Evolutionary conservation across 176 grass and related monocot species (phyloP), one percentile per base, ranked within the genome.

Genomic region (Aegilops speltoides): DNA sequence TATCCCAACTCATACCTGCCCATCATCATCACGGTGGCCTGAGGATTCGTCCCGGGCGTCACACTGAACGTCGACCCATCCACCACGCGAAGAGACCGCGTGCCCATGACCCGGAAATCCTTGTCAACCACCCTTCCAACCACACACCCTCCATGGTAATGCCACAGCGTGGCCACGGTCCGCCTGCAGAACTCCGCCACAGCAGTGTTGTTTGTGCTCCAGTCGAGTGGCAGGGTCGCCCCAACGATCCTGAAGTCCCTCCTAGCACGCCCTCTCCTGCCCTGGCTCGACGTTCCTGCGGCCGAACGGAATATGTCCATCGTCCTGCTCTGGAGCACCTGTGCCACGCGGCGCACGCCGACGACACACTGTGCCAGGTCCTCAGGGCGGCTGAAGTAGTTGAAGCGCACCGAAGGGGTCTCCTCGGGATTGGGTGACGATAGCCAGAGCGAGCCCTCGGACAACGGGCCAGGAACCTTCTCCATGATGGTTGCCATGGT

Each of bases 11-110:
- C 81, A 37, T 94, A 98, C 95, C 95, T 93, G 91, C 95, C 93
- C 91, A 95, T 98, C 91, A 98, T 98, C 95, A 98, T 85, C 46
- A 98, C 33, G 28, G 93, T 95, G 73, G 95, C 95, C 79, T 98
- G 95, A 28, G 95, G 95, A 67, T 98, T 98, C 41, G 95, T 98
- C 34, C 95, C 95, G 16, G 93, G 95, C 15, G 95, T 95, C 59
- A 91, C 87, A 5, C 52, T 82, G 81, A 98, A 82, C 22, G 86
- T 92, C 12, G 93, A 95, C 25, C 91, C 93, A 56, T 98, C 95
- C 64, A 98, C 93, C 89, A 95, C 91, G 22, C 95, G 89, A 20
- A 98, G 93, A 2, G 87, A 77, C 1, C 16, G 84, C 1, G 77
- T 40, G 12, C 95, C 80, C 12, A 83, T 88, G 11, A 97, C 93